Evolutionary conservation across 2,329 filamentous ascomycete species (phyloP).

Genomic region (Bipolaris sorokiniana): DNA sequence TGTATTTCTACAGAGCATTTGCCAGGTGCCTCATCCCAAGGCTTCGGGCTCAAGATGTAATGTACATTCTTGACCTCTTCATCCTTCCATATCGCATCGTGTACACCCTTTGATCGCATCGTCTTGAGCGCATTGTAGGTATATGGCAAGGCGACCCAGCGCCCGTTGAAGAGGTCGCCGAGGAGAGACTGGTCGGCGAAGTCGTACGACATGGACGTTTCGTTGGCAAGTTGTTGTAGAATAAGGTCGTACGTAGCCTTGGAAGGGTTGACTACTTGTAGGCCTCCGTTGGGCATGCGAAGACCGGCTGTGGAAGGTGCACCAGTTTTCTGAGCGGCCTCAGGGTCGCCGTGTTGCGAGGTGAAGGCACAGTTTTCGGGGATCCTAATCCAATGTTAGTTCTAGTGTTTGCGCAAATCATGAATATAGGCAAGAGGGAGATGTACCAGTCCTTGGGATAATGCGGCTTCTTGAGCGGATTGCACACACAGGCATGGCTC

Average conservation of each 20-base stretch:
- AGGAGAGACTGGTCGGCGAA: conserved; percentile 67
- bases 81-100: conserved; percentile 66
- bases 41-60: conserved; percentile 67
- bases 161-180: conserved; percentile 62
- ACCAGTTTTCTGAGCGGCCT: conserved; percentile 59
- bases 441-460: conserved; percentile 75
- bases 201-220: conserved; percentile 59
- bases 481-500: conserved; percentile 84
- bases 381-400: conserved; percentile 41
- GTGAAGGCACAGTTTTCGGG: conserved; percentile 68
- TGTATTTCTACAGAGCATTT: conserved; percentile 57
- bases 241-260: conserved; percentile 60
- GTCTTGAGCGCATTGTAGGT: conserved; percentile 68
- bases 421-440: background rate
- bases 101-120: conserved; percentile 61
- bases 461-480: conserved; percentile 77
- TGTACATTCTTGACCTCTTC: conserved; percentile 67
- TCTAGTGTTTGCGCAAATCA: background rate
- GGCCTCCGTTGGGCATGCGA: conserved; percentile 65
- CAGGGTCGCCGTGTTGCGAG: conserved; percentile 59
- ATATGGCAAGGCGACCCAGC: conserved; percentile 66
- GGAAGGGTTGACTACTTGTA: conserved; percentile 68
- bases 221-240: conserved; percentile 53
- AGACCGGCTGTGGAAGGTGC: conserved; percentile 59
- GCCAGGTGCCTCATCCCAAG: conserved; percentile 63